Evolutionary conservation across 1,284 basidiomycete species (phyloP), one percentile per base, ranked within the genome.

Genomic region (Ceratobasidium sp.): DNA sequence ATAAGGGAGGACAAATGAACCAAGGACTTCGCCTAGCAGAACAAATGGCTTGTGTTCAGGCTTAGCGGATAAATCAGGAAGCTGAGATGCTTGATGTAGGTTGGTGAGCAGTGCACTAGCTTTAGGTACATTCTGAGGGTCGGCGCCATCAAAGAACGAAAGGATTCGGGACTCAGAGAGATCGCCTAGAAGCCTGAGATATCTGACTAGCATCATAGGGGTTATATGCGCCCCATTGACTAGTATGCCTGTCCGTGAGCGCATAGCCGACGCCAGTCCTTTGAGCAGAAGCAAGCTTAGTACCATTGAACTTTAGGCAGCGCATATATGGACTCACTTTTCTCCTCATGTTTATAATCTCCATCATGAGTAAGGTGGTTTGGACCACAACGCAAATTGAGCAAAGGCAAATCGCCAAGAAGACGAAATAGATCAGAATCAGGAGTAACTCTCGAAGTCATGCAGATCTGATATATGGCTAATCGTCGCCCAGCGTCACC

Each of bases 331-430:
- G 14, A 53, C 63, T 31, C 31, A 66, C 63, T 50, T n/a, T 66
- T 66, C 33, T 66, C 63, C 24, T 66, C 63, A 53, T 66, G 63
- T 36, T 66, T 66, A n/a, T 51, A 66, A 19, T 66, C 63, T 1
- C 63, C 63, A 36, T 66, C 63, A 66, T 51, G 63, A 2, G 63
- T 66, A 17, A 66, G 33, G 17, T 66, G 45, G 14, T 24, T 36
- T 7, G 45, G 47, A 11, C 63, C 27, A 36, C 63, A 66, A 31
- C 11, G n/a, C 31, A 66, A 14, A 31, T 66, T 66, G 0, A 66
- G 48, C 7, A 66, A 33, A 6, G 63, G 45, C 7, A 66, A n/a
- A 17, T 53, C 24, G 31, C 63, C 45, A 51, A 66, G 1, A 14
- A 36, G 11, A 4, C 31, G 48, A 33, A 19, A 66, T 1, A 66